Percentiles rank a stretch among this genome's conserved stretches.
Conservation (phyloP, 495 filamentous ascomycete species). For the Pseudotulostoma volvatum region DNA sequence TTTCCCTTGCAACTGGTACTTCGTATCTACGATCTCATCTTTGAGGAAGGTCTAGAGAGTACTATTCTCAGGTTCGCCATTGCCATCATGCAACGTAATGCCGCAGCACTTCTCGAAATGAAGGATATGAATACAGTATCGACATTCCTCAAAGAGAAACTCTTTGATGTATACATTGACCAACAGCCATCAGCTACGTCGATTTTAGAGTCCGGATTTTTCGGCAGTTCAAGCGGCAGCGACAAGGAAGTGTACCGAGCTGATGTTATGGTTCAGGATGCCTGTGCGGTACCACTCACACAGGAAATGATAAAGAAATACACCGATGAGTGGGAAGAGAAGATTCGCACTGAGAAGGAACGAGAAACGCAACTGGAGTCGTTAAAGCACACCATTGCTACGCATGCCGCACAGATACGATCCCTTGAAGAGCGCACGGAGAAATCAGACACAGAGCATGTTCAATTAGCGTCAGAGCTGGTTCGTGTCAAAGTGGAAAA, state of each 20-base stretch:
- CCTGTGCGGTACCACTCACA: constrained; percentile 75
- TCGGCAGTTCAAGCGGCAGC: constrained; percentile 72
- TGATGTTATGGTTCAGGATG: constrained; percentile 83
- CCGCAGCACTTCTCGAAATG: constrained; percentile 61
- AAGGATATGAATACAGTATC: constrained; percentile 79
- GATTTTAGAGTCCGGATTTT: constrained; percentile 92
- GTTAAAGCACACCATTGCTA: constrained; percentile 45
- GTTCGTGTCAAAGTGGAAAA: constrained; percentile 88
- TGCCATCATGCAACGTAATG: constrained; percentile 89
- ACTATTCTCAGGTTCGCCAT: constrained; percentile 87
- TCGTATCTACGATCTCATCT: constrained; percentile 89
- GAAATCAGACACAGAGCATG: constrained; percentile 83
- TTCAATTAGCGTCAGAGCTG: constrained; percentile 75
- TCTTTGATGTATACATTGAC: constrained; percentile 97
- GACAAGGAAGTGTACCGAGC: constrained; percentile 95
- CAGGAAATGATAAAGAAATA: constrained; percentile 66
- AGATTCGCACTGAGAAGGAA: constrained; percentile 57
- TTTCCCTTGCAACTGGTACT: constrained; percentile 94
- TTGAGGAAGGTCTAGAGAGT: constrained; percentile 83
- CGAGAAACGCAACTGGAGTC: constrained; percentile 68
- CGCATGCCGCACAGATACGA: constrained; percentile 54
- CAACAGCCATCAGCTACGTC: constrained; percentile 71
- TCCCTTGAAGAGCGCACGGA: constrained; percentile 75
- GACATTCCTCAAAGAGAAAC: constrained; percentile 73
- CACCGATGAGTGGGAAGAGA: constrained; percentile 81